Evolutionary conservation across 371 early-diverging fungal species (phyloP), one percentile per base, ranked within the genome.

Genomic region (Mucor plumbeus): DNA sequence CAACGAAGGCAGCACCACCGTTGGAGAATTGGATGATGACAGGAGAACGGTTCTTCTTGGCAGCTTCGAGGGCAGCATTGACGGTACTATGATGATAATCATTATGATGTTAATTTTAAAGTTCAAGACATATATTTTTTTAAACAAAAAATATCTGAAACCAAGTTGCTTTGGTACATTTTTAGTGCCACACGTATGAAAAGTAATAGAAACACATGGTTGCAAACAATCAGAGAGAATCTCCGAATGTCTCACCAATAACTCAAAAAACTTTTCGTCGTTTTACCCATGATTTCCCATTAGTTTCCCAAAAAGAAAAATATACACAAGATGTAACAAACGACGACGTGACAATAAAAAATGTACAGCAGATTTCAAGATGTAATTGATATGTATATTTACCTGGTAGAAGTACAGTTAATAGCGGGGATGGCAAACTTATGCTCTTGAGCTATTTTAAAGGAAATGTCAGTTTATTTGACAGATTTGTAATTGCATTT

Each of bases 11-110:
- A 65, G 92, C 81, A 68, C 96, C 96, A 77, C 96, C 96, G 73
- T 95, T 87, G 58, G 94, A 94, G 89, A 95, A 91, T 85, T 95
- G 96, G 73, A 95, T 91, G 75, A 95, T 92, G 76, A 95, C 83
- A 69, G 95, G 95, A 41, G 93, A 89, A 78, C 92, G 92, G 71
- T 87, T 82, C 69, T 94, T 94, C 69, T 92, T 90, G 43, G 96
- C 96, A 75, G 95, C 95, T 87, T 95, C 95, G 34, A 95, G 90
- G 53, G 89, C 89, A 61, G 95, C 95, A 70, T 95, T 95, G 77
- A 94, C 75, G 68, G 95, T 94, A 65, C 94, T 80, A 74, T 58
- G 21, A 33, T 26, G 26, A 26, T 26, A 26, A 26, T 26, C 36
- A 38, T 19, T 4, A 14, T 7, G 8, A 35, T 33, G 48, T 64